Conservation (phyloP, 2,329 filamentous ascomycete genomes). For the Rhynchosporium secalis region DNA sequence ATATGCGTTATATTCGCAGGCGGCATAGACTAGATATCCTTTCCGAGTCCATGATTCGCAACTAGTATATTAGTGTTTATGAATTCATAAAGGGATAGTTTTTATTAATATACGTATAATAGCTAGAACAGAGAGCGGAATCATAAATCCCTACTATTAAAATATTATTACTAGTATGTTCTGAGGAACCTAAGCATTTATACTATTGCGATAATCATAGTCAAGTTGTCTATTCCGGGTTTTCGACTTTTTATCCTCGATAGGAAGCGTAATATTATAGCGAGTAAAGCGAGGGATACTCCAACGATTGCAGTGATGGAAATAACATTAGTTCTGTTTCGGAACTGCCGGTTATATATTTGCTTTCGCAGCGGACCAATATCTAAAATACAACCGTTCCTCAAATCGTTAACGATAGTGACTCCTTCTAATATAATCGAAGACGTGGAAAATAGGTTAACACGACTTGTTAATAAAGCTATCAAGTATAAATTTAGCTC, state of each 20-base stretch:
- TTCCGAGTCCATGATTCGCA: not conserved
- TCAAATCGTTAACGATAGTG: not conserved
- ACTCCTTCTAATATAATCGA: not conserved
- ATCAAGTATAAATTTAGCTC: conserved; percentile 3
- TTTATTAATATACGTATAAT: conserved; percentile 3
- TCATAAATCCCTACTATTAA: not conserved
- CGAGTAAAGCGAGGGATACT: not conserved
- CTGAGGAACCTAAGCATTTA: not conserved
- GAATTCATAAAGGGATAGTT: not conserved
- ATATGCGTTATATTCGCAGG: conserved; percentile 3
- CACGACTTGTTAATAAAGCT: conserved; percentile 1
- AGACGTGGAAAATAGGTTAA: not conserved
- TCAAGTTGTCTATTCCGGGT: not conserved
- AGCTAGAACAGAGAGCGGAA: not conserved
- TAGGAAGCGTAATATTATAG: conserved; percentile 2
- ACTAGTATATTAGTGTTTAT: not conserved
- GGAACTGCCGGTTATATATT: not conserved
- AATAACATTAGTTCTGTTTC: conserved; percentile 2
- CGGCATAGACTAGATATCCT: not conserved
- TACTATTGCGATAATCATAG: not conserved
- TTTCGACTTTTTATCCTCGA: not conserved
- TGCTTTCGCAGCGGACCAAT: not conserved
- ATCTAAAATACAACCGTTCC: too few relatives aligned
- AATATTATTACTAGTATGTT: conserved; percentile 1
- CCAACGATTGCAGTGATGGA: not conserved